Evolutionary conservation across 805 yeast genomes (phyloP), one percentile per base, ranked within the genome.

Genomic region (Candida quercuum): DNA sequence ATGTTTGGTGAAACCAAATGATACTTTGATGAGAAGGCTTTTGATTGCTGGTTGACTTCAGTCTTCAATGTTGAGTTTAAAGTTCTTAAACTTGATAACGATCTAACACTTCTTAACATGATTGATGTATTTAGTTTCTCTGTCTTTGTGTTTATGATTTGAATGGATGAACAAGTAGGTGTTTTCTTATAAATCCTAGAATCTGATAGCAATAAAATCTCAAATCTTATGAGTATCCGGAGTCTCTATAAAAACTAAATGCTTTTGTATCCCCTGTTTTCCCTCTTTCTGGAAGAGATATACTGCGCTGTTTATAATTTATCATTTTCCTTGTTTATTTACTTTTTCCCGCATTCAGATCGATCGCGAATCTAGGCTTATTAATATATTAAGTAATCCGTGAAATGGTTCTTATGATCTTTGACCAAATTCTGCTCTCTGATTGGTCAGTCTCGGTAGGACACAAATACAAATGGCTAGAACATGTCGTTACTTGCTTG

Each of bases 81-180:
- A 5, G 36, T 43, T 34, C 48, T 48, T 24, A 56, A 42, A 9
- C 58, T 37, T 5, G 60, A 57, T 25, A 55, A 37, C 8, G 60
- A 56, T 47, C 52, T 55, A n/a, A 43, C 49, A 25, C 42, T 49
- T 54, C 60, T 55, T 25, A 56, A 38, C 52, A 54, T 52, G 17
- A 15, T 12, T 23, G 33, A 33, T 16, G 21, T 8, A 8, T 22
- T 22, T 11, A 22, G n/a, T n/a, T n/a, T n/a, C n/a, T n/a, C n/a
- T n/a, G n/a, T n/a, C n/a, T n/a, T n/a, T n/a, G n/a, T n/a, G n/a
- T n/a, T n/a, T n/a, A n/a, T n/a, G n/a, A n/a, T n/a, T n/a, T n/a
- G n/a, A n/a, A n/a, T n/a, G n/a, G n/a, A n/a, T n/a, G n/a, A n/a
- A n/a, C n/a, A n/a, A n/a, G n/a, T n/a, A n/a, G n/a, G 27, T 26